A percentile compares a stretch with the other conserved stretches of the same genome.
phyloP scores from a whole-genome alignment of 805 yeast species.

The Yarrowia divulgata region DNA sequence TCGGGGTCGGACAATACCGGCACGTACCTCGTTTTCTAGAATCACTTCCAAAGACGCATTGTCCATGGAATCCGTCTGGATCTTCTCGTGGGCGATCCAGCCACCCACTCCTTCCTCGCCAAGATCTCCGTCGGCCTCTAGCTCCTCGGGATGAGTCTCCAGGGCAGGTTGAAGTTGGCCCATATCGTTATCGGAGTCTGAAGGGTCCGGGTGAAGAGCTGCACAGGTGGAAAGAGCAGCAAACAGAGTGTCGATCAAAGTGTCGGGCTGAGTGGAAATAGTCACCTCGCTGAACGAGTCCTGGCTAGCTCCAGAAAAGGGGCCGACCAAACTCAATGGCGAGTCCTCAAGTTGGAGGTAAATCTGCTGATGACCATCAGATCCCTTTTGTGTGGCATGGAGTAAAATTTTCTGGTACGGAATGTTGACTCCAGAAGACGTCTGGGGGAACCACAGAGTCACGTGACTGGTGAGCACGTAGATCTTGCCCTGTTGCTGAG shows the following conservation, averaged over 20 bases:
- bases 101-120: constrained; percentile 36
- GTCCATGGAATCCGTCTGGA: constrained; percentile 17
- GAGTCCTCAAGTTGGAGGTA: constrained; percentile 29
- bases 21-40: constrained; percentile 19
- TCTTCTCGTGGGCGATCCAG: constrained; percentile 31
- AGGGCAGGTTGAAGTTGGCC: constrained; percentile 6
- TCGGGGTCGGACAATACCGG: constrained; percentile 28
- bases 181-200: constrained; percentile 27
- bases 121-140: constrained; percentile 16
- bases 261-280: constrained; percentile 45
- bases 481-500: constrained; percentile 36
- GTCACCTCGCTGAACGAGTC: constrained; percentile 18
- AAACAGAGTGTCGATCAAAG: constrained; percentile 38
- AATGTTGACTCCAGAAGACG: constrained; percentile 42
- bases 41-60: constrained; percentile 30
- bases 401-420: constrained; percentile 45
- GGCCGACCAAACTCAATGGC: constrained; percentile 4
- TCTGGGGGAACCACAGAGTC: constrained; percentile 44
- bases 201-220: constrained; percentile 44
- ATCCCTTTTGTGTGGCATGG: constrained; percentile 45
- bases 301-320: background rate
- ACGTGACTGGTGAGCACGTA: constrained; percentile 47
- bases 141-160: constrained; percentile 12
- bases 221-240: constrained; percentile 45
- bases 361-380: constrained; percentile 17